phyloP scores from a whole-genome alignment of 106 monocot genomes.

The Acorus calamus region DNA sequence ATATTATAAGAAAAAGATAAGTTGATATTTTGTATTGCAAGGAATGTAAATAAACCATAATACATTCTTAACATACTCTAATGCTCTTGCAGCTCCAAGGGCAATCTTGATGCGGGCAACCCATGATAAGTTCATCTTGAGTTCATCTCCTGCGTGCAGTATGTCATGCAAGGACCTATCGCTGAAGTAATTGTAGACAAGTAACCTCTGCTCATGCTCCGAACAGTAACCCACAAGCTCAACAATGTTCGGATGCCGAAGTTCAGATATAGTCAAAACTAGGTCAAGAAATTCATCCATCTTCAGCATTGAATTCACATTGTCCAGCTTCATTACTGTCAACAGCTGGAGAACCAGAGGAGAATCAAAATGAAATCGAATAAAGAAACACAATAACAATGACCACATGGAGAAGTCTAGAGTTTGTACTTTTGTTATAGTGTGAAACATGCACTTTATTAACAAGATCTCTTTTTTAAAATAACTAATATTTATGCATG shows the following conservation, averaged over 20 bases:
- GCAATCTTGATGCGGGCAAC: constrained; percentile 66
- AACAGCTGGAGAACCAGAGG: constrained; percentile 44
- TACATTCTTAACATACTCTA: constrained; percentile 54
- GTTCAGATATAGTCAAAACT: constrained; percentile 53
- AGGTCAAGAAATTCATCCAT: constrained; percentile 72
- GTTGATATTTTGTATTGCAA: too few relatives aligned
- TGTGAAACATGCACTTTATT: too few relatives aligned
- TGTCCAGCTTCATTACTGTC: constrained; percentile 82
- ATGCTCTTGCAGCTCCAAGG: constrained; percentile 83
- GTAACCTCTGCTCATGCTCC: constrained; percentile 71
- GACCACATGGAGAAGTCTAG: too few relatives aligned
- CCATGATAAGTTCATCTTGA: constrained; percentile 66
- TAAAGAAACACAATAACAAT: neutral
- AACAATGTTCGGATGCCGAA: constrained; percentile 73
- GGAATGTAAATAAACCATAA: neutral
- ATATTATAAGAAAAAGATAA: neutral
- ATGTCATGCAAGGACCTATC: constrained; percentile 62
- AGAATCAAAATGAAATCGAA: neutral
- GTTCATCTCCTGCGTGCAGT: constrained; percentile 64
- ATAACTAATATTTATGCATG: too few relatives aligned
- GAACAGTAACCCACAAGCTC: constrained; percentile 94
- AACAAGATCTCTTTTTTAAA: too few relatives aligned
- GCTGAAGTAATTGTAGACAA: constrained; percentile 78
- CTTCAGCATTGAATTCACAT: constrained; percentile 46
- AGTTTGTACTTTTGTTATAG: too few relatives aligned